Evolutionary conservation across 805 yeast genomes (phyloP), one percentile per base, ranked within the genome.

Genomic region (Wickerhamiella hasegawae): DNA sequence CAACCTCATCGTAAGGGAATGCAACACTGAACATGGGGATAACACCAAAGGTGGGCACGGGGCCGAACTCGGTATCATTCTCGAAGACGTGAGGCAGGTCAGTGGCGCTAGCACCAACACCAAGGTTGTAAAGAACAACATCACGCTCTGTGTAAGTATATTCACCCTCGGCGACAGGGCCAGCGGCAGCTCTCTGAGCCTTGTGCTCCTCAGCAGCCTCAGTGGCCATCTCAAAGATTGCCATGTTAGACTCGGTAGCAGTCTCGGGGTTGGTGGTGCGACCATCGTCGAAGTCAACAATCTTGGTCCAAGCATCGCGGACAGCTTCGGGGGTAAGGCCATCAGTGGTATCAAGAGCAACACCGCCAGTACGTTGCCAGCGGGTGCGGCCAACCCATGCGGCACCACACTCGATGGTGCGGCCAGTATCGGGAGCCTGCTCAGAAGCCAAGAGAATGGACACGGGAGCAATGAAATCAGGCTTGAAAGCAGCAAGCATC

Each of bases 301-400:
- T 68, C 27, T 67, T 71, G 9, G 51, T 60, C 75, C 90, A 73
- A 53, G 77, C 63, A 34, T 75, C 77, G 37, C 67, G 63, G 40
- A 87, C 62, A 47, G 71, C 69, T 58, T 87, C 97, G 16, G 82
- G 76, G 12, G 71, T 61, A 28, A 69, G 62, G 23, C 52, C 55
- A 16, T 58, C 60, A 32, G 40, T 46, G 25, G 58, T 48, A 12
- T 48, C 42, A 30, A 67, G 70, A 25, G 71, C 67, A 12, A 79
- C 79, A 46, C 98, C 97, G 43, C 75, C 73, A 36, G 93, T 76
- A 55, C 95, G 73, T 62, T 87, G 93, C 87, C 90, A 85, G 64
- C 96, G 72, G 28, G 95, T 85, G 58, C 73, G 72, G 50, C 94
- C 96, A 47, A 81, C 66, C 95, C 96, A 87, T 29, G 95, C 97